Conservation (phyloP, 495 filamentous ascomycete genomes). For the Penicillium psychrofluorescens region DNA sequence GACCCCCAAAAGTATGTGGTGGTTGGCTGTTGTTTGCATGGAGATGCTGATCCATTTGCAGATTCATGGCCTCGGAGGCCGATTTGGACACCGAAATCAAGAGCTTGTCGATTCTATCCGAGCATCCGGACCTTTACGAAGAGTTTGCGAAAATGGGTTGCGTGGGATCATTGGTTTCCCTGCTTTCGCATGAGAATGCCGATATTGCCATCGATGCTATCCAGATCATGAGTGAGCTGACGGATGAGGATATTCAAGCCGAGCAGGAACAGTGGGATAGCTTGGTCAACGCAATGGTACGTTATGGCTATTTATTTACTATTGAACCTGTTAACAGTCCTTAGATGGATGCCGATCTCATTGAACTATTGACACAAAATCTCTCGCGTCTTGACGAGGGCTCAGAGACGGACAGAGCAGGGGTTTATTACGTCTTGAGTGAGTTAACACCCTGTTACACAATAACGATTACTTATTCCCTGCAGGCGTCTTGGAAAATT, state of each 20-base stretch:
- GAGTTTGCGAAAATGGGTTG: slow-evolving; percentile 79
- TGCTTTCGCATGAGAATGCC: slow-evolving; percentile 92
- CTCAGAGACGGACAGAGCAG: slow-evolving; percentile 69
- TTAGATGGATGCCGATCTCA: slow-evolving; percentile 66
- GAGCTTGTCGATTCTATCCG: slow-evolving; percentile 76
- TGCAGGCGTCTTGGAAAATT: slow-evolving; percentile 69
- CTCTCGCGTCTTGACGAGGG: slow-evolving; percentile 75
- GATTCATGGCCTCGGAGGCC: slow-evolving; percentile 78
- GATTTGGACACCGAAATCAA: slow-evolving; percentile 90
- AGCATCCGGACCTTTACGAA: slow-evolving; percentile 77
- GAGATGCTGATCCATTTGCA: slow-evolving; percentile 16
- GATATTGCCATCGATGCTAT: slow-evolving; percentile 92
- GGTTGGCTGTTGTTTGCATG: neutral
- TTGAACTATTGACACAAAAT: slow-evolving; percentile 79
- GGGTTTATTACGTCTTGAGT: slow-evolving; percentile 80
- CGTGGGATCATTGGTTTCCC: slow-evolving; percentile 63
- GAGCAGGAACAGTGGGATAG: slow-evolving; percentile 75
- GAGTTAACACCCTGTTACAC: slow-evolving; percentile 3
- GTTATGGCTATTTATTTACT: neutral
- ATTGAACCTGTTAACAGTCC: slow-evolving; percentile 12
- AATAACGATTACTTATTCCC: slow-evolving; percentile 5
- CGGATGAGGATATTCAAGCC: slow-evolving; percentile 87
- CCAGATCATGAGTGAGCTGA: slow-evolving; percentile 87
- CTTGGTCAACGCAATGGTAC: slow-evolving; percentile 71
- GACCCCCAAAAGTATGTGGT: slow-evolving; percentile 73